Percentiles rank a stretch among this genome's conserved stretches.
Evolutionary conservation across 1,139 yeast genomes (phyloP).

Genomic region (Candida sp.): DNA sequence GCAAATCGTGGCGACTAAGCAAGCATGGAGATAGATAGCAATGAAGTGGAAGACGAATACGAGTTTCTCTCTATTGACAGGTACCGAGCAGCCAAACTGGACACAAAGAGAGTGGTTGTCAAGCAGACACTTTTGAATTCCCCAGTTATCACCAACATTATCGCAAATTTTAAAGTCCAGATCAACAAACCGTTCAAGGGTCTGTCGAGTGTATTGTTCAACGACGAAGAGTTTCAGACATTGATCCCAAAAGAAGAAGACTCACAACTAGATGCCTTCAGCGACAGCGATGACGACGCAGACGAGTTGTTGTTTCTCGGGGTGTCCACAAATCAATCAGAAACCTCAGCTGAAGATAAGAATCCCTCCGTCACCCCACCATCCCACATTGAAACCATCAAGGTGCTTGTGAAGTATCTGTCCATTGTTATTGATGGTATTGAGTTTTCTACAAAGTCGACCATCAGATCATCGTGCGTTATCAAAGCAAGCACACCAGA

Average conservation of each 20-base stretch:
- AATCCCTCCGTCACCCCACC: background rate
- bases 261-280: conserved; percentile 43
- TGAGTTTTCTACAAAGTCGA: conserved; percentile 36
- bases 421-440: conserved; percentile 39
- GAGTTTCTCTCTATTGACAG: conserved; percentile 7
- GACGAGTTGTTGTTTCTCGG: conserved; percentile 14
- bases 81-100: background rate
- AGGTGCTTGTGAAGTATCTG: conserved; percentile 36
- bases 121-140: conserved; percentile 44
- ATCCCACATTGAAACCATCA: conserved; percentile 14
- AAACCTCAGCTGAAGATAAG: background rate
- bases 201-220: conserved; percentile 34
- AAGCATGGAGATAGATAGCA: background rate
- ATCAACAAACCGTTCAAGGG: conserved; percentile 38
- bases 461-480: conserved; percentile 41
- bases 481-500: conserved; percentile 20
- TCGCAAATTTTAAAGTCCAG: conserved; percentile 36
- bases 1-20: too few species aligned
- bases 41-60: conserved; percentile 7
- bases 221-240: conserved; percentile 44
- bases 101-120: conserved; percentile 16
- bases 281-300: conserved; percentile 38
- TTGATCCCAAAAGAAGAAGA: conserved; percentile 41
- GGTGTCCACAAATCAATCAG: conserved; percentile 3
- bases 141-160: conserved; percentile 37